Evolutionary conservation across 2,329 filamentous ascomycete genomes (phyloP), one percentile per base, ranked within the genome.

Genomic region (Pseudogymnoascus verrucosus): DNA sequence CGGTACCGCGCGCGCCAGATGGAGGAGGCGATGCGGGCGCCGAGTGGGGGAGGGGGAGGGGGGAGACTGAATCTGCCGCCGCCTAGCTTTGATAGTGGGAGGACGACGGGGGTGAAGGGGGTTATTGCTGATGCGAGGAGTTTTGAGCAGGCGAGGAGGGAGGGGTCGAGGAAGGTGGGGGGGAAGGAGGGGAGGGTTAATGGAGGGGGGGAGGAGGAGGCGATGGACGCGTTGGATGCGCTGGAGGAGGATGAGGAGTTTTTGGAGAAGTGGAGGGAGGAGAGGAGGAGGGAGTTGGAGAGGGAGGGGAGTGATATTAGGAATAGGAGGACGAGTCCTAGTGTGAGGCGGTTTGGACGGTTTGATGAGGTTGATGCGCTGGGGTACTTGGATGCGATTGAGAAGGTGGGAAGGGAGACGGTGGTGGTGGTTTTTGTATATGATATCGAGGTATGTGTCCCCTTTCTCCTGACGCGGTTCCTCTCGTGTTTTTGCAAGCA

Each of bases 321-420:
- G 66, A 89, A 81, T 66, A 81, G 89, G 71, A 85, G 87, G 71
- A 88, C 85, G 62, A 93, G 88, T 74, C 91, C 91, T 0, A 92
- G 88, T 70, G 84, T 89, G 67, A 81, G 90, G 68, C 81, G 88
- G 64, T 98, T 89, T 73, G 95, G 95, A 21, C 84, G 83, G 11
- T 79, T 98, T 67, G 89, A 93, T 66, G 83, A 86, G 65, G 95
- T 98, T 1, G 93, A 98, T 78, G 93, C 91, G 6, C 80, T 89
- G 67, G 95, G 93, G 16, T 99, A 96, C 71, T 83, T 99, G n/a
- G 93, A 98, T 75, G 93, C 93, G 63, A 91, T 98, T 69, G 95
- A 99, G 78, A 95, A 91, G 77, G 91, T 93, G 4, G 82, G 86
- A 40, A 78, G 87, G 59, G 90, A 93, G 57, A 93, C 91, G 0